Evolutionary conservation across 495 filamentous ascomycete species (phyloP), one percentile per base, ranked within the genome.

Genomic region (Aspergillus sparsus): DNA sequence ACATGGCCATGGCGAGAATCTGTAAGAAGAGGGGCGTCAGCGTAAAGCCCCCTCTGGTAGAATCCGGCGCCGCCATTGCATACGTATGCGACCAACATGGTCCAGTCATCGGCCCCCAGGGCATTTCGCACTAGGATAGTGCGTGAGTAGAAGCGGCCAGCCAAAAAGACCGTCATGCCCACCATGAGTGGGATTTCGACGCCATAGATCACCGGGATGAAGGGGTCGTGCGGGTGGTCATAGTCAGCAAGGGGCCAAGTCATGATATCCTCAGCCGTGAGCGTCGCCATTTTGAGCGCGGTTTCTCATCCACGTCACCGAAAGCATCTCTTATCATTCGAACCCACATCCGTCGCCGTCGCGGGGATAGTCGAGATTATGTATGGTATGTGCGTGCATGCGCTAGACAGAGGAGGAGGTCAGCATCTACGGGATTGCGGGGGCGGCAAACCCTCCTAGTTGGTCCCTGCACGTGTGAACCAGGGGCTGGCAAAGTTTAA

Each of bases 61-160:
- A n/a, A 32, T 15, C 49, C 7, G 36, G 6, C 3, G 9, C 9
- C 9, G 6, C 3, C 0, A 13, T 36, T 6, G 31, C 53, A 6
- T 35, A 56, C 53, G 21, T 56, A 47, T 13, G 53, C 53, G 13
- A 56, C 8, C 12, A 56, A 33, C 53, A 56, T 56, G 13, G 37
- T 56, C 53, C 53, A 56, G 41, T 56, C 53, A 47, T 56, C 53
- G 13, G 27, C 53, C 41, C 53, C 53, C 1, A 56, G 41, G 10
- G 53, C 53, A 35, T 56, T 47, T 9, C 41, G 39, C 53, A 56
- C 53, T 16, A 56, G 53, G 8, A 34, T 34, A 9, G 53, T 56
- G 10, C 41, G 39, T 11, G 53, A 44, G 7, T 32, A 9, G 21
- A 55, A 55, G 18, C 53, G 9, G n/a, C 53, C 53, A 1, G n/a